Base-by-base conservation (phyloP, 768 basidiomycete genomes). In the Chalciporus pseudorubinellus region DNA sequence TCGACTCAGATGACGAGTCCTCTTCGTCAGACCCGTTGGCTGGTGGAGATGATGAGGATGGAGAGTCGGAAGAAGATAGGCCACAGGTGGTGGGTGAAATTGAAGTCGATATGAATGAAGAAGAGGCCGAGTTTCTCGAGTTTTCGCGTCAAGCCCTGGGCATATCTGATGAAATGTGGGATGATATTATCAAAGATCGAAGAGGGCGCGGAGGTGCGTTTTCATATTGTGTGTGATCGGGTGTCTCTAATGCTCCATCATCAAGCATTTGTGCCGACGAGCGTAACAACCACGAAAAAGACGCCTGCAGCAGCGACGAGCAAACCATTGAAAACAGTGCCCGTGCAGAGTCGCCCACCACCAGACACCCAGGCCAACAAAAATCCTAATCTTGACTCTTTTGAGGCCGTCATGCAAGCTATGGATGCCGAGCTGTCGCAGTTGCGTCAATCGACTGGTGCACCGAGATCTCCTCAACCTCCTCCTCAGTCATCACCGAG, bases 401-500 rank as follows among this genome's bases (percentile, higher is more conserved):
- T 99, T 56, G 97, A 99, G 64, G 82, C 88, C 1, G 91, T 98
- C 28, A 98, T 98, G 97, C 80, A 82, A 63, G 93, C 93, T 3
- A 91, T 98, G 86, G 97, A 99, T 59, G 80, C 74, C 16, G 90
- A 97, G 59, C 75, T 99, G 26, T 75, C 74, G 18, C 80, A 75
- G 14, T 66, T 72, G 40, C 76, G 72, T 24, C 62, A 72, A 31
- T 52, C 59, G 20, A 59, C 42, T n/a, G 11, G 36, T 50, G 52
- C 51, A 34, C 48, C 59, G 28, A 62, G 60, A 31, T 53, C 41
- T 29, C 57, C 20, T 29, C 54, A 13, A 41, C 42, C 43, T 43
- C 13, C 46, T 39, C 46, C 59, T 49, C 49, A 51, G 24, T 21
- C 45, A 7, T 39, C 36, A 66, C 47, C 55, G 46, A 73, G 68